Base-by-base conservation (phyloP, 202 grass and related monocot genomes). In the Setaria italica region DNA sequence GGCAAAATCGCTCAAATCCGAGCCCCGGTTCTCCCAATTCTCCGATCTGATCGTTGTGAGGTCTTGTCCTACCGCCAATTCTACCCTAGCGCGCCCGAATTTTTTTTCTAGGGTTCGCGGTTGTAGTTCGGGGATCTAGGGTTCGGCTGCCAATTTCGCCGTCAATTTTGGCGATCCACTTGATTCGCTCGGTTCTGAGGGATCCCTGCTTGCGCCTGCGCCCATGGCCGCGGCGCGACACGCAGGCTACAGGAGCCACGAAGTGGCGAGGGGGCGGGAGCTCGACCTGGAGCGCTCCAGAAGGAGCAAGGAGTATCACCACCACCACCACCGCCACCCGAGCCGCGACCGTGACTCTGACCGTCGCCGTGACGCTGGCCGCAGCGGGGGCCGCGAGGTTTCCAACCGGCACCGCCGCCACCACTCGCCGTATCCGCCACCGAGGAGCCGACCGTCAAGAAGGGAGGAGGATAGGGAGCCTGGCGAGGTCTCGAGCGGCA, bases 381-480 rank as follows among this genome's bases (percentile, higher is more conserved):
- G 62, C 62, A 78, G 82, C 81, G 70, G 90, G 65, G 67, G 75
- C 66, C 67, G 82, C 73, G 90, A 96, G 80, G 45, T 58, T 6
- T 69, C 82, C 20, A 79, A 87, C 67, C 87, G 80, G 15, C 72
- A 90, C 47, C 9, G 51, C 47, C 80, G 70, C 39, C 83, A 49
- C 43, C 76, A 74, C 78, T 90, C 89, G 63, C 83, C 64, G 10
- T 47, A 70, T 41, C 72, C 62, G 32, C 84, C 80, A 29, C 35
- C 48, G 5, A 88, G 63, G 79, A 96, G 84, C 68, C 76, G 49
- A 1, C 29, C 80, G 0, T 84, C 87, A 7, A 62, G 60, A 54
- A 91, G 90, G 62, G 72, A 49, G 19, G 85, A 86, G 50, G 97
- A 92, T 43, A 86, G 90, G 81, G 97, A 96, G 70, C 87, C 97